phyloP scores from a whole-genome alignment of 805 yeast species.

The Tetrapisispora taiwanensis region DNA sequence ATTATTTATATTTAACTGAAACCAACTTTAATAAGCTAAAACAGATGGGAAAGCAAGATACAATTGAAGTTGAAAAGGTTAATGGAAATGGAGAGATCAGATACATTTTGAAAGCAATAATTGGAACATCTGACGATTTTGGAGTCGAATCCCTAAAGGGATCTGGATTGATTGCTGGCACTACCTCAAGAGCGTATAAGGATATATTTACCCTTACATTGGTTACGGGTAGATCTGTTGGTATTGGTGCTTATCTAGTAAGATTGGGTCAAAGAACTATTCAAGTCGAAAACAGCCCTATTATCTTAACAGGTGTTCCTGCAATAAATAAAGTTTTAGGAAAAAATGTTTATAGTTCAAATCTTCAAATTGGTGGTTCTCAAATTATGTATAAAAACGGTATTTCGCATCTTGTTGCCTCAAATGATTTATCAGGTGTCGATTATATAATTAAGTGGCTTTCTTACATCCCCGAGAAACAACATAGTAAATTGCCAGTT shows the following conservation, averaged over 20 bases:
- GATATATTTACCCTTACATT: slow-evolving; percentile 94
- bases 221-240: slow-evolving; percentile 99
- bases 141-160: slow-evolving; percentile 99
- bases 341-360: slow-evolving; percentile 92
- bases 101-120: slow-evolving; percentile 67
- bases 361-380: slow-evolving; percentile 97
- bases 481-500: slow-evolving; percentile 84
- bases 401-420: slow-evolving; percentile 93
- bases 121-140: slow-evolving; percentile 92
- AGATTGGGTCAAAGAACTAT: slow-evolving; percentile 98
- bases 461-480: slow-evolving; percentile 84
- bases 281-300: slow-evolving; percentile 98
- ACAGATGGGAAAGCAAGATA: slow-evolving; percentile 47
- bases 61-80: slow-evolving; percentile 62
- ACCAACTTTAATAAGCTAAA: slow-evolving; percentile 50
- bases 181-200: slow-evolving; percentile 92
- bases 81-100: slow-evolving; percentile 83
- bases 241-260: slow-evolving; percentile 98
- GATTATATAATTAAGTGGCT: slow-evolving; percentile 91
- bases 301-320: slow-evolving; percentile 97
- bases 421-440: slow-evolving; percentile 93
- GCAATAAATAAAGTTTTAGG: slow-evolving; percentile 95
- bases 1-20: slow-evolving; percentile 70
- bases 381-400: slow-evolving; percentile 98
- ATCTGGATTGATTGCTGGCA: slow-evolving; percentile 98